These are phyloP conservation scores for Multifurca ochricompacta DNA, from an alignment of 768 basidiomycete species.

Conservation along the genomic window DNA sequence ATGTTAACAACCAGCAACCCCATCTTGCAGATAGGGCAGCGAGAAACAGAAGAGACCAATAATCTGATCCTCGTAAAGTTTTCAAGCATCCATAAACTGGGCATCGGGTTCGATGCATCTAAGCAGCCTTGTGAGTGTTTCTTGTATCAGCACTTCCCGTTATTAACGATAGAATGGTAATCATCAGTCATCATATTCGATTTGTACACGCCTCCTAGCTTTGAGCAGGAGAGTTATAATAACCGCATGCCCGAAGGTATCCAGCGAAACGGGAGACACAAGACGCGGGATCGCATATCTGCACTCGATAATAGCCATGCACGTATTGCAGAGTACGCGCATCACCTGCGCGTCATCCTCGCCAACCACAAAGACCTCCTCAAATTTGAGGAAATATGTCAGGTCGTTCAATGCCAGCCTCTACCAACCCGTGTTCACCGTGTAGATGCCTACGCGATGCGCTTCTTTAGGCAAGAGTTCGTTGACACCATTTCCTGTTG, in stretches of 20 bases:
- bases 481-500: constrained; percentile 39
- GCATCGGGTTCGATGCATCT: not conserved
- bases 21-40: constrained; percentile 8
- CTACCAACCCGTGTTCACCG: constrained; percentile 23
- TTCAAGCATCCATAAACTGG: constrained; percentile 16
- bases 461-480: constrained; percentile 43
- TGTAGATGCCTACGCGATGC: constrained; percentile 43
- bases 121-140: constrained; percentile 1
- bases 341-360: constrained; percentile 61
- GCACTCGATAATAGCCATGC: constrained; percentile 50
- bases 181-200: constrained; percentile 17
- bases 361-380: constrained; percentile 40
- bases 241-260: constrained; percentile 35
- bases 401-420: constrained; percentile 36
- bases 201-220: constrained; percentile 41
- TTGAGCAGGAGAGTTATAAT: constrained; percentile 57
- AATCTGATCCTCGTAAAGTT: constrained; percentile 12
- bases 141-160: not conserved
- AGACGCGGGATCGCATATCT: constrained; percentile 50
- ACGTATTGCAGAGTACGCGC: constrained; percentile 58
- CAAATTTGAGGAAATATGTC: constrained; percentile 50
- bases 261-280: constrained; percentile 30
- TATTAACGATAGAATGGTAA: not conserved
- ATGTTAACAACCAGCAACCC: not conserved
- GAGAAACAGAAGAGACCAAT: constrained; percentile 8